These are phyloP conservation scores for Pelargonium myrrhifolium DNA, from an alignment of 441 rosid species.

Conservation along the genomic window DNA sequence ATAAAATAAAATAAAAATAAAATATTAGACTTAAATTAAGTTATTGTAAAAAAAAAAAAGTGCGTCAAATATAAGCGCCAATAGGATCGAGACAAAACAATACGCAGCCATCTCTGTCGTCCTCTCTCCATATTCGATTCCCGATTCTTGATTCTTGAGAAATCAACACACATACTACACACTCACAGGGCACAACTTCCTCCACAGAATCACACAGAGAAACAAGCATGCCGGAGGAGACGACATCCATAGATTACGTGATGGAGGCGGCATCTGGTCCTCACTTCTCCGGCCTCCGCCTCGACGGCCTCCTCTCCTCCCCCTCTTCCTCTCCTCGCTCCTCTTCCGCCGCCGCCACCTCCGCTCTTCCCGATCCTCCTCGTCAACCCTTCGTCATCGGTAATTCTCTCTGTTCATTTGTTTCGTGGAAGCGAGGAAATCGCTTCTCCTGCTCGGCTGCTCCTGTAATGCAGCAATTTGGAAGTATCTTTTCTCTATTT, in stretches of 20 bases:
- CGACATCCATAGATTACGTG: conserved; percentile 62
- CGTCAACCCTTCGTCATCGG: conserved; percentile 87
- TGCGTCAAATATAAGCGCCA: conserved; percentile 5
- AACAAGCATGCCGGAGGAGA: conserved; percentile 41
- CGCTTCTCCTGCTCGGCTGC: not conserved
- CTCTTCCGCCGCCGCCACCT: conserved; percentile 31
- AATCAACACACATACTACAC: too few relatives aligned
- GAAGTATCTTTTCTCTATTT: too few relatives aligned
- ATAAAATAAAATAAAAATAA: too few relatives aligned
- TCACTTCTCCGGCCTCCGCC: conserved; percentile 94
- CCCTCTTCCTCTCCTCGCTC: conserved; percentile 41
- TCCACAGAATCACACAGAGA: too few relatives aligned
- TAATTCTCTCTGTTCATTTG: conserved; percentile 14
- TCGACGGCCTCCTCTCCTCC: conserved; percentile 35
- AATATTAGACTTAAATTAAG: too few relatives aligned
- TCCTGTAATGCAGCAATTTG: too few relatives aligned
- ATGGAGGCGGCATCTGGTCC: conserved; percentile 98
- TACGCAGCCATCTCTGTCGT: too few relatives aligned
- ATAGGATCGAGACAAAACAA: not conserved
- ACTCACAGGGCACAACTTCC: too few relatives aligned
- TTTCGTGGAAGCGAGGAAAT: too few relatives aligned
- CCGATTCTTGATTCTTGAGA: too few relatives aligned
- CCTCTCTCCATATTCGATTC: too few relatives aligned
- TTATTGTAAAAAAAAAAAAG: not conserved
- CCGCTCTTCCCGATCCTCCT: conserved; percentile 30